Percentiles rank a stretch among this genome's conserved stretches.
phyloP scores from a whole-genome alignment of 176 grass and related monocot species.

The Bolboschoenus planiculmis region DNA sequence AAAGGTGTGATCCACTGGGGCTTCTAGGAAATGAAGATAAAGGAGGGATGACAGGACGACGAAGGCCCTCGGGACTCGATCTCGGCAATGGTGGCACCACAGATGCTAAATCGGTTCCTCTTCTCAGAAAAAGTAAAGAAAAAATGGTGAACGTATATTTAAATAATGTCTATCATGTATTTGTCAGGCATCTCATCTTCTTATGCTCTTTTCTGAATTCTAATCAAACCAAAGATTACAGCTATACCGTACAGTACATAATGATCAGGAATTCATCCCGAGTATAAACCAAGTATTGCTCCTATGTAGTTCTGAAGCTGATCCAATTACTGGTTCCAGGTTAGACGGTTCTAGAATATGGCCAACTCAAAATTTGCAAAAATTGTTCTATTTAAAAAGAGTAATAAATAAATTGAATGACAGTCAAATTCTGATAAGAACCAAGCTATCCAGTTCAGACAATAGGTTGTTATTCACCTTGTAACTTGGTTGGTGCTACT shows the following conservation, averaged over 20 bases:
- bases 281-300: background rate
- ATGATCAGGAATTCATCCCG: background rate
- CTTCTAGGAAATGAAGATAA: slow-evolving; percentile 6
- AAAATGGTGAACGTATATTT: background rate
- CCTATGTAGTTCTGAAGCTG: background rate
- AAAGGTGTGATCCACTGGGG: background rate
- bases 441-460: background rate
- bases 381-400: background rate
- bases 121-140: background rate
- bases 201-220: too few relatives aligned
- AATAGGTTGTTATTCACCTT: background rate
- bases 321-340: background rate
- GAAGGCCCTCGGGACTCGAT: background rate
- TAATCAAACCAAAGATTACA: background rate
- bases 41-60: background rate
- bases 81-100: background rate
- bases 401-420: background rate
- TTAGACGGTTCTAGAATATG: background rate
- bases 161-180: background rate
- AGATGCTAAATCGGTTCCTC: background rate
- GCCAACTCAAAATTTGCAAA: background rate
- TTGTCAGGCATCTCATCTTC: background rate
- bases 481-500: background rate
- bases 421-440: background rate
- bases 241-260: background rate